A percentile compares a stretch with the other conserved stretches of the same genome.
Conservation (phyloP, 345 rosid species). For the Raphanus raphanistrum region DNA sequence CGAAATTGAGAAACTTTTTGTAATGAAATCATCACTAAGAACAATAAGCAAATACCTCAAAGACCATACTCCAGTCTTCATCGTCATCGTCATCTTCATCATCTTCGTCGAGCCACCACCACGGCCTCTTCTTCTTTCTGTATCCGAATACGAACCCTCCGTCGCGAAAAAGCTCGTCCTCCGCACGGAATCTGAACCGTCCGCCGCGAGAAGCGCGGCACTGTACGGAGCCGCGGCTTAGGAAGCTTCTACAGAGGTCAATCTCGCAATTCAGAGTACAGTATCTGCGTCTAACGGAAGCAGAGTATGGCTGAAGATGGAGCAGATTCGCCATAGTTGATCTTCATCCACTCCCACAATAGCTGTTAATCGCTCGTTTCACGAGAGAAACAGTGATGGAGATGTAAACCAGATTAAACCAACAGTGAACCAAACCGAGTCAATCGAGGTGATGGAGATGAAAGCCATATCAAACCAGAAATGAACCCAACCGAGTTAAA, state of each 20-base stretch:
- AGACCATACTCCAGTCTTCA: slow-evolving; percentile 43
- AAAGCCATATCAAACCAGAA: neutral
- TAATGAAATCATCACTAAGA: neutral
- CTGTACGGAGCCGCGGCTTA: neutral
- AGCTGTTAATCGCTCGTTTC: neutral
- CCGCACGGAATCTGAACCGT: slow-evolving; percentile 34
- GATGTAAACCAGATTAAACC: neutral
- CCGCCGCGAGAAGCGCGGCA: slow-evolving; percentile 38
- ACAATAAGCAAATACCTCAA: slow-evolving; percentile 52
- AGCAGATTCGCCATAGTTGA: neutral
- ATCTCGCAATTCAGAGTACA: neutral
- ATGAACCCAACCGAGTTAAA: neutral
- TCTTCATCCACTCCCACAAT: neutral
- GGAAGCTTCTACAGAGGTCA: neutral
- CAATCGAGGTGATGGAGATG: neutral
- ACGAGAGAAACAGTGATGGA: neutral
- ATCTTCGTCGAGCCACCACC: neutral
- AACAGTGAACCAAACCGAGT: neutral
- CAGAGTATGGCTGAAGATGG: neutral
- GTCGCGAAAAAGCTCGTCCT: slow-evolving; percentile 37
- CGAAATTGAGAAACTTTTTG: slow-evolving; percentile 1
- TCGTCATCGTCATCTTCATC: neutral
- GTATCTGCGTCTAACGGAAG: neutral
- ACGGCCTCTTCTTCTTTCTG: neutral
- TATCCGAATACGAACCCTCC: slow-evolving; percentile 33